Evolutionary conservation across 2,329 filamentous ascomycete genomes (phyloP), one percentile per base, ranked within the genome.

Genomic region (Diaporthe citri): DNA sequence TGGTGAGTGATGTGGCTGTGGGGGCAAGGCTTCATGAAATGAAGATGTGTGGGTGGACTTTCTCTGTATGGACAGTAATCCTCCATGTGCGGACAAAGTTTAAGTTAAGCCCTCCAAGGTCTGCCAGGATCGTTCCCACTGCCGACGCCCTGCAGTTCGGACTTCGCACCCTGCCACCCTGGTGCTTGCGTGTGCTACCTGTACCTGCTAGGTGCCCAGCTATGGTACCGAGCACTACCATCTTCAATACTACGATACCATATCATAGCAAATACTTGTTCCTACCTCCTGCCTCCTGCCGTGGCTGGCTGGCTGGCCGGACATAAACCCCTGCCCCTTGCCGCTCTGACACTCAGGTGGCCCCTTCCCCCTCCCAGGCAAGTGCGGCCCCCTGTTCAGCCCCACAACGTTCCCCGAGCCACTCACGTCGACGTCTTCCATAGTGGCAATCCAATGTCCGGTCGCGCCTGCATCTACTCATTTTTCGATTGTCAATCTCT

Each of bases 381-480:
- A 52, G 64, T 69, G 48, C 34, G 3, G 31, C 64, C 64, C 64
- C 64, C 64, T 69, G 64, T 43, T 52, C 17, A 55, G 71, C 57
- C 57, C 71, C 71, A 72, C 71, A 34, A 6, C n/a, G 46, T 34
- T 43, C 60, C 71, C 57, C 46, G n/a, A 41, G 28, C 57, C 57
- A 64, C 57, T 52, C 57, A 60, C 48, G 51, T 72, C 57, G 25
- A 64, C 25, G 34, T 62, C 57, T 34, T 72, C 36, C 71, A 9
- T 64, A 72, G 59, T 43, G 59, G 70, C 71, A 72, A 64, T 56
- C 71, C 71, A 72, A 72, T 72, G 71, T 72, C 71, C 71, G 71
- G 57, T 25, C 71, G 70, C 39, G 59, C 71, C 71, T 72, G 71
- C 57, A 46, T 46, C 64, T 52, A n/a, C 57, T 72, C 71, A 72